Base-by-base conservation (phyloP, 495 filamentous ascomycete species). In the Hypomontagnella monticulosa region DNA sequence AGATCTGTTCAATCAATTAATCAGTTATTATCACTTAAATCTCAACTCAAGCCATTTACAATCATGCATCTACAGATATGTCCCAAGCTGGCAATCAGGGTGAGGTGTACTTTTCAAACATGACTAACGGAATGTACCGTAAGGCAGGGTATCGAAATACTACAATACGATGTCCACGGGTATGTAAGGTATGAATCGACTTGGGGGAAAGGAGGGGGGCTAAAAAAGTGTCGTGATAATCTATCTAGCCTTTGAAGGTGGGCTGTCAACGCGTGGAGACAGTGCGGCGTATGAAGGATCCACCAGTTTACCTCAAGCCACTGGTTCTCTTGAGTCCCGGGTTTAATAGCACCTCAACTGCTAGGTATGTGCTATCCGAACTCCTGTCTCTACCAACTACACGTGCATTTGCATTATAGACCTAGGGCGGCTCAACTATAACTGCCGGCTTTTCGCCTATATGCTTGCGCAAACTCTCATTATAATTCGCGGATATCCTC, bases 241-340 rank as follows among this genome's bases (percentile, higher is more conserved):
- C 23, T 38, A 20, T 49, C 33, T 27, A 41, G 52, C 11, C n/a
- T n/a, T n/a, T n/a, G n/a, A 56, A 46, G 23, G 37, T 53, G 47
- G 47, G 36, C 34, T 58, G 57, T 52, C 47, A 47, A 41, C 49
- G 58, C 54, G 48, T 33, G 49, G 58, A 49, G 49, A 54, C 41
- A 54, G 49, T 61, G 49, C 30, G 32, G 40, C 34, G 18, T 40
- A 49, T 18, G 34, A 6, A 6, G 2, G 23, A 6, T 6, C 23
- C 23, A 27, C 23, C 23, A 27, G 23, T 27, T 27, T 27, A 27
- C 23, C 23, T 27, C n/a, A n/a, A n/a, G n/a, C n/a, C n/a, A n/a
- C n/a, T n/a, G n/a, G n/a, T n/a, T n/a, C n/a, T n/a, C n/a, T n/a
- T n/a, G n/a, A n/a, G n/a, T n/a, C n/a, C n/a, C n/a, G n/a, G n/a